Base-by-base conservation (phyloP, 192 early-diverging fungal species). In the Entomortierella beljakovae region DNA sequence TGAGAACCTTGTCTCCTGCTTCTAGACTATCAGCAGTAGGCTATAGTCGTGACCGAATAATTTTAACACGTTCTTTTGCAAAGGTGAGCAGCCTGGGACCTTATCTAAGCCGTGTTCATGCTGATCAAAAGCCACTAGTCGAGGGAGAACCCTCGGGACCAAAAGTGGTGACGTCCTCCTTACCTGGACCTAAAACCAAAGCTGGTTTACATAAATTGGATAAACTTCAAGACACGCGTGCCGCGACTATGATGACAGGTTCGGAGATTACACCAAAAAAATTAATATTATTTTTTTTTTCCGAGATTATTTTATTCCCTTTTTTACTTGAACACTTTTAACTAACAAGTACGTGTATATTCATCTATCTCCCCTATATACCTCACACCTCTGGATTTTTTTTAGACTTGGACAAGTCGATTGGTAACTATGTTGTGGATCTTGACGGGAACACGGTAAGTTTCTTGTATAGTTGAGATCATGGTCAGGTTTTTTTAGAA, bases 341-440 rank as follows among this genome's bases (percentile, higher is more conserved):
- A 23, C 23, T n/a, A n/a, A n/a, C n/a, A n/a, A n/a, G n/a, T n/a
- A n/a, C n/a, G n/a, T n/a, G n/a, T n/a, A n/a, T n/a, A n/a, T n/a
- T n/a, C n/a, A n/a, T n/a, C n/a, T n/a, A n/a, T n/a, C n/a, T n/a
- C n/a, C n/a, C n/a, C n/a, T n/a, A n/a, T n/a, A n/a, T n/a, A n/a
- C n/a, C n/a, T n/a, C n/a, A n/a, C n/a, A 34, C 49, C 20, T 9
- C 33, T 64, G 15, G 34, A 20, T 53, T 13, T 42, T 10, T 50
- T 31, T 46, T 64, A 88, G 92, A 93, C 81, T 85, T 87, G 64
- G 63, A 48, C 48, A 89, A 89, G 65, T 91, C 90, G 15, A 81
- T 85, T 23, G 92, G 92, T 61, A 93, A 93, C 76, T 93, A 91
- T 71, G 88, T 93, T 35, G 89, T 85, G 2, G 92, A 93, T 57